Evolutionary conservation across 2,329 filamentous ascomycete genomes (phyloP).

Genomic region (Trichoderma asperellum): DNA sequence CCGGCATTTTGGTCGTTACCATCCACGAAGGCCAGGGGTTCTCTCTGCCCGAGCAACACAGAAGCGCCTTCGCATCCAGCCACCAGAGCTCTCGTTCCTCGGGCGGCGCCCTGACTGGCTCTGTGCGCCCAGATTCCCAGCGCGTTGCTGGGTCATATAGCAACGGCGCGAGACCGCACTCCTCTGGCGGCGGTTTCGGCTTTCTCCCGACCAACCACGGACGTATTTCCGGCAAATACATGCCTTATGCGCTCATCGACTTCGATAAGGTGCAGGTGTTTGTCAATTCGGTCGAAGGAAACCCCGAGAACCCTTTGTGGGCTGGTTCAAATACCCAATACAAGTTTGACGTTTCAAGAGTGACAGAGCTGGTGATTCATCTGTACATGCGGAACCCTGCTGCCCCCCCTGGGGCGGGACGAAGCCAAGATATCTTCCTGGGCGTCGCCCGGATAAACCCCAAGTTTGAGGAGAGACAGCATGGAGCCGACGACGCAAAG

Average conservation of each 20-base stretch:
- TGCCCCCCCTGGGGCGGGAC: constrained; percentile 80
- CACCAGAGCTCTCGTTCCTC: constrained; percentile 78
- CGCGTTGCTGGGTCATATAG: constrained; percentile 65
- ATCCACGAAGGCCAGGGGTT: constrained; percentile 92
- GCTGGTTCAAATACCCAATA: constrained; percentile 98
- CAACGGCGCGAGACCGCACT: constrained; percentile 73
- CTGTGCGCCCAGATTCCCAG: constrained; percentile 60
- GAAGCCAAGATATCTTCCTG: constrained; percentile 95
- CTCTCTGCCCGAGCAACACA: constrained; percentile 87
- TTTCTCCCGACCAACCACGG: constrained; percentile 91
- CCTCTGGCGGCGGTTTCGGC: constrained; percentile 82
- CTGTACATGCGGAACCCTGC: constrained; percentile 93
- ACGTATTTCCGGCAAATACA: constrained; percentile 92
- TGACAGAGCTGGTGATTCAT: constrained; percentile 87
- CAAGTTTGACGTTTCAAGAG: constrained; percentile 97
- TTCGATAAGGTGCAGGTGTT: constrained; percentile 99
- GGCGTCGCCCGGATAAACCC: constrained; percentile 89
- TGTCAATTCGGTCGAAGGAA: constrained; percentile 94
- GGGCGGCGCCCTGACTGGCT: constrained; percentile 55
- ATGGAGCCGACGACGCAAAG: constrained; percentile 77
- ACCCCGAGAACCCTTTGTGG: constrained; percentile 92
- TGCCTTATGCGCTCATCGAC: constrained; percentile 94
- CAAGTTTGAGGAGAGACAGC: constrained; percentile 80
- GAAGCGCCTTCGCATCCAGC: constrained; percentile 72
- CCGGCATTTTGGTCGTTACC: constrained; percentile 94